Evolutionary conservation across 2,329 filamentous ascomycete genomes (phyloP).

Genomic region (Pseudogymnoascus sp.): DNA sequence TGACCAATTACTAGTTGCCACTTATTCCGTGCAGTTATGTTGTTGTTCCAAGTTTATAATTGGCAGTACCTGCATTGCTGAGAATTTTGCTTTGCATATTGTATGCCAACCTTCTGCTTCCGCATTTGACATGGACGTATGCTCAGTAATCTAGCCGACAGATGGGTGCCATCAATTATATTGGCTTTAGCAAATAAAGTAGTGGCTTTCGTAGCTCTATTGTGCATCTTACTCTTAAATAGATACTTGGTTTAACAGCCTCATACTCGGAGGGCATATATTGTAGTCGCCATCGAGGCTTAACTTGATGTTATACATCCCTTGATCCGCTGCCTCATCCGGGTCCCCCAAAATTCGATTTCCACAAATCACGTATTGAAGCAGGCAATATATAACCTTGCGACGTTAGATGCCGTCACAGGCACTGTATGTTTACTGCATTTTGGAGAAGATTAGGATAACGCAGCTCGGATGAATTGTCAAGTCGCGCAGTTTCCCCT

Average conservation of each 20-base stretch:
- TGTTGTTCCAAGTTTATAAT: neutral
- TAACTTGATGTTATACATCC: neutral
- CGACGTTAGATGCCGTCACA: neutral
- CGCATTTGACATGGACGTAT: neutral
- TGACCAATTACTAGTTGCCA: neutral
- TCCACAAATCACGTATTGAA: neutral
- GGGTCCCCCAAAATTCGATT: neutral
- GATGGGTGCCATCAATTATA: neutral
- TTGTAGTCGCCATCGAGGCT: neutral
- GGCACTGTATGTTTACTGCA: neutral
- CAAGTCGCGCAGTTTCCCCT: neutral
- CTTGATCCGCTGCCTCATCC: slow-evolving; percentile 17
- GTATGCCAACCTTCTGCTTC: neutral
- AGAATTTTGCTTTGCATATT: neutral
- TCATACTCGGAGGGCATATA: neutral
- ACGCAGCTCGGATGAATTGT: neutral
- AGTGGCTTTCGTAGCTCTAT: neutral
- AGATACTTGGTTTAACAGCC: neutral
- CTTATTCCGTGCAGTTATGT: neutral
- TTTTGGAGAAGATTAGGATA: neutral
- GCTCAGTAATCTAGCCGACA: neutral
- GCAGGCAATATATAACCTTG: neutral
- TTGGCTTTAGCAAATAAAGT: neutral
- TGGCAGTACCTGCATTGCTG: neutral
- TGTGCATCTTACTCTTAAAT: neutral